phyloP scores from a whole-genome alignment of 306 rosid genomes.

The Fragaria iinumae region DNA sequence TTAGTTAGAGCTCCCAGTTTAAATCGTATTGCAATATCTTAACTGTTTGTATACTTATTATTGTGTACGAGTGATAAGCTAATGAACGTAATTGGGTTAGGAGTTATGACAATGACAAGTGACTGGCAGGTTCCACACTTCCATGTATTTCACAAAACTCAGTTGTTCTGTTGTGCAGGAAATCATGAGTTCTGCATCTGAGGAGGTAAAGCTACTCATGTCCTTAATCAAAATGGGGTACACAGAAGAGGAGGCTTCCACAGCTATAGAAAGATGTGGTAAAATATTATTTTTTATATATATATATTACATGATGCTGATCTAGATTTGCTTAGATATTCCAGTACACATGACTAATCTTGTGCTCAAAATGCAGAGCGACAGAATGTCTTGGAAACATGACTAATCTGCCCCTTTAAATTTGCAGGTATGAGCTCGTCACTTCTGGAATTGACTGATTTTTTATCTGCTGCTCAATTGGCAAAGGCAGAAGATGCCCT shows the following conservation, averaged over 20 bases:
- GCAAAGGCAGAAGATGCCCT: slow-evolving; percentile 64
- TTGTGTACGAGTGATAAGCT: neutral
- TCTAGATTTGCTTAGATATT: neutral
- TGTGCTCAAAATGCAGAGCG: neutral
- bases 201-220: slow-evolving; percentile 29
- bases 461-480: slow-evolving; percentile 71
- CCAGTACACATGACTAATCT: neutral
- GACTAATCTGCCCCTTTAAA: slow-evolving; percentile 18
- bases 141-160: neutral
- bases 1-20: neutral
- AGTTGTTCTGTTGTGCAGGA: slow-evolving; percentile 48
- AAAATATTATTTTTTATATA: neutral
- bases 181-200: slow-evolving; percentile 35
- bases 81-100: neutral
- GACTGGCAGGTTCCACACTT: neutral
- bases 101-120: neutral
- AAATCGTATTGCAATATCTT: neutral
- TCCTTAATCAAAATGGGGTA: slow-evolving; percentile 73
- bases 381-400: neutral
- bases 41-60: neutral
- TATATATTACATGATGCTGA: neutral
- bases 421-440: slow-evolving; percentile 59
- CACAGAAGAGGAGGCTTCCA: slow-evolving; percentile 54
- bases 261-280: slow-evolving; percentile 92
- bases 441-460: slow-evolving; percentile 68